These are phyloP conservation scores for Calonectria honghensis DNA, from an alignment of 2,329 filamentous ascomycete genomes.

Conservation along the genomic window DNA sequence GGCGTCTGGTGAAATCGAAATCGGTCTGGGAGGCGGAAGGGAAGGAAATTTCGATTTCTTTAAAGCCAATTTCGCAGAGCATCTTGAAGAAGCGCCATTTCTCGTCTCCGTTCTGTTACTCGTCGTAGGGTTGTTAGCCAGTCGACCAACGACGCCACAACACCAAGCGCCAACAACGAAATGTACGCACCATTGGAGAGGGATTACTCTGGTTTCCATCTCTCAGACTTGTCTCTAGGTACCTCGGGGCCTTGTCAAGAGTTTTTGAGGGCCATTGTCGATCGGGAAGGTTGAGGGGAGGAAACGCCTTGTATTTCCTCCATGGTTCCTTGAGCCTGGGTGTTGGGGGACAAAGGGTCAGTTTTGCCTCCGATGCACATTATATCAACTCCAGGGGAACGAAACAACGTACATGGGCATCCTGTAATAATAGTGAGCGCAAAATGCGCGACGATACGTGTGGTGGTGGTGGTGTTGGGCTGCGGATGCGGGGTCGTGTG, in stretches of 20 bases:
- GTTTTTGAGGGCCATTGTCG: conserved; percentile 89
- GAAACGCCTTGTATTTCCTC: conserved; percentile 84
- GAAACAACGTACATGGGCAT: conserved; percentile 23
- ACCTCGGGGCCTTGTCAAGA: conserved; percentile 80
- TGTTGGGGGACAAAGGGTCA: background rate
- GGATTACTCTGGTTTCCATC: conserved; percentile 90
- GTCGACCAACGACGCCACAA: conserved; percentile 34
- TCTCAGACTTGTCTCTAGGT: conserved; percentile 88
- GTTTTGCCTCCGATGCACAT: background rate
- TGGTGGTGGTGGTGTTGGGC: background rate
- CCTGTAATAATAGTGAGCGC: background rate
- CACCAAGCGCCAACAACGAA: background rate
- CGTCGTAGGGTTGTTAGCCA: conserved; percentile 19
- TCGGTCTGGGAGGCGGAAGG: conserved; percentile 96
- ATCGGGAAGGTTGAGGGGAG: conserved; percentile 75
- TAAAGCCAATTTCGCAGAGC: conserved; percentile 94
- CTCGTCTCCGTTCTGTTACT: conserved; percentile 88
- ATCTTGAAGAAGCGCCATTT: conserved; percentile 97
- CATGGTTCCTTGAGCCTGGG: conserved; percentile 83
- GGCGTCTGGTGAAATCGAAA: conserved; percentile 92
- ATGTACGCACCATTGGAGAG: conserved; percentile 5
- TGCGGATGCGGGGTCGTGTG: conserved; percentile 24
- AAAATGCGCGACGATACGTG: conserved; percentile 7
- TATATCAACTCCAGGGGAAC: background rate
- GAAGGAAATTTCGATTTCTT: conserved; percentile 98